A percentile compares a stretch with the other conserved stretches of the same genome.
phyloP scores from a whole-genome alignment of 2,329 filamentous ascomycete species.

The Pestalotiopsis sp. region DNA sequence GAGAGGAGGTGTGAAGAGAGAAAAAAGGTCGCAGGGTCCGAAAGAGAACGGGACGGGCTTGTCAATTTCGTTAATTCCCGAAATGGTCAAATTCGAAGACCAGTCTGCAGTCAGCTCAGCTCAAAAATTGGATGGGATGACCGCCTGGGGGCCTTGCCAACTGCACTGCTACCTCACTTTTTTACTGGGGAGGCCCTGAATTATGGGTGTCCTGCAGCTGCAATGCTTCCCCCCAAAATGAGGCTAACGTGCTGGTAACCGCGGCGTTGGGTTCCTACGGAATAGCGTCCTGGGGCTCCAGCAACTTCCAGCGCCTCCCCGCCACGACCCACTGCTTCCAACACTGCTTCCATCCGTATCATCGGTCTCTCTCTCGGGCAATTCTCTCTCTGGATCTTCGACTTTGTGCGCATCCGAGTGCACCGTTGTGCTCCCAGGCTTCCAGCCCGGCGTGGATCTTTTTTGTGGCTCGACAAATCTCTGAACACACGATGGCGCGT shows the following conservation, averaged over 20 bases:
- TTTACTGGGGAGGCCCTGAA: too few species aligned
- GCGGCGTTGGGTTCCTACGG: background rate
- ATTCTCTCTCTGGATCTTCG: background rate
- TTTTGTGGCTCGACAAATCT: too few species aligned
- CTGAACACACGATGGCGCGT: background rate
- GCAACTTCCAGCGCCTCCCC: background rate
- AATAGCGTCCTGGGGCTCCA: background rate
- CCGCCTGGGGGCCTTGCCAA: background rate
- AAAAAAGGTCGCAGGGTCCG: background rate
- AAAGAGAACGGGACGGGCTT: background rate
- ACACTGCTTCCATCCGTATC: background rate
- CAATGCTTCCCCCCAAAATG: too few species aligned
- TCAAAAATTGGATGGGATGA: background rate
- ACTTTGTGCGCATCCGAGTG: background rate
- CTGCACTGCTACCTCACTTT: background rate
- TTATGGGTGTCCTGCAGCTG: too few species aligned
- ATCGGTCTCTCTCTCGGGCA: background rate
- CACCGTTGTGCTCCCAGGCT: background rate
- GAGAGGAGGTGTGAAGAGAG: background rate
- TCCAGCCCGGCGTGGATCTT: too few species aligned
- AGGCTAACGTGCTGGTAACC: slow-evolving; percentile 1
- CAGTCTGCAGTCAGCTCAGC: background rate
- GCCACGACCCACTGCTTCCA: background rate
- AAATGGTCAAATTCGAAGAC: background rate
- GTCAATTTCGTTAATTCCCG: background rate